Base-by-base conservation (phyloP, 106 monocot species). In the Apostasia ramifera region DNA sequence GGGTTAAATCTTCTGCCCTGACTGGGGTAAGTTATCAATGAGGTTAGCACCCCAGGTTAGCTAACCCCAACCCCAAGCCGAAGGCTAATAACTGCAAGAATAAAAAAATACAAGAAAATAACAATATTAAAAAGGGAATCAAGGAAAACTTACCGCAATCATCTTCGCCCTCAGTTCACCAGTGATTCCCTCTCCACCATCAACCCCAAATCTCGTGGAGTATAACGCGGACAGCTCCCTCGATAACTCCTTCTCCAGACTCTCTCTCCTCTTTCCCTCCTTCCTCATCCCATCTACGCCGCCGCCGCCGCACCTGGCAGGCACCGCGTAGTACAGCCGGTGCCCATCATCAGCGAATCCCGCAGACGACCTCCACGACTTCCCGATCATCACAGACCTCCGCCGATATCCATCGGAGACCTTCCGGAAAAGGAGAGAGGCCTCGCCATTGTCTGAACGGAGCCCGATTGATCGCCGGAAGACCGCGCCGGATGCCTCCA, bases 191-290 rank as follows among this genome's bases (percentile, higher is more conserved):
- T 72, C 66, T n/a, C 9, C 61, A 11, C 43, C 48, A 6, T 63
- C 62, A 12, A 52, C 71, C 11, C 53, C 71, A 14, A 74, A 53
- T 0, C 73, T 61, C 65, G 70, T 60, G 5, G 75, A 47, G 3
- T 44, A 67, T 8, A 83, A 42, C 50, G 49, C 71, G 1, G 68
- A 40, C 5, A 83, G 63, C 63, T 79, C 78, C 66, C 56, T 79
- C 67, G 62, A 55, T 57, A 79, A 37, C 2, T 66, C 83, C 78
- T 78, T 71, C 68, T 74, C 67, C 57, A 75, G 47, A 78, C 62
- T 74, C 71, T 51, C 62, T 71, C 50, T 75, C 75, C 44, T 74
- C 71, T 75, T 79, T 74, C 70, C 78, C 61, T 67, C 70, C 57
- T 79, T 55, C 75, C 54, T 76, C 69, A 47, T 45, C 54, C 66